These are phyloP conservation scores for Alternaria hordeiaustralica DNA, from an alignment of 2,329 filamentous ascomycete genomes.

Conservation along the genomic window DNA sequence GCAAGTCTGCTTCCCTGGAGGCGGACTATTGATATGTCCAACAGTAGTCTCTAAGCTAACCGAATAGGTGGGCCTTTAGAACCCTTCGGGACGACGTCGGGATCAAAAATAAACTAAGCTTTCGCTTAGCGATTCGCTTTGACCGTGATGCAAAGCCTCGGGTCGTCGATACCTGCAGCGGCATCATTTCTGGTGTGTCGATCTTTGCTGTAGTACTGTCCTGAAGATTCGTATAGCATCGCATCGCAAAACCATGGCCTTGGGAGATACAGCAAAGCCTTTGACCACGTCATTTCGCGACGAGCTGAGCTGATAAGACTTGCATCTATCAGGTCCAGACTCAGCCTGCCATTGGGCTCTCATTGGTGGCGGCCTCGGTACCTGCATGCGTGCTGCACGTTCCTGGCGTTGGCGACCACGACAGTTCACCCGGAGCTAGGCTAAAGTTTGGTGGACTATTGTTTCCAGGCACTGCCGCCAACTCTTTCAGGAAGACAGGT, in stretches of 20 bases:
- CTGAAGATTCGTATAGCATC: neutral
- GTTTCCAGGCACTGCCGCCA: constrained; percentile 5
- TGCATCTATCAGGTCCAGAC: neutral
- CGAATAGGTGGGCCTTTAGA: constrained; percentile 7
- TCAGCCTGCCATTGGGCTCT: neutral
- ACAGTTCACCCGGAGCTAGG: constrained; percentile 10
- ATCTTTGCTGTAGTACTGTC: neutral
- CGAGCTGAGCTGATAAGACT: neutral
- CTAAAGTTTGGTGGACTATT: constrained; percentile 12
- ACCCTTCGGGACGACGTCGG: constrained; percentile 1
- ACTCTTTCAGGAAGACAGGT: constrained; percentile 8
- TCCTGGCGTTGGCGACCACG: constrained; percentile 10
- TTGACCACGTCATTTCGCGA: neutral
- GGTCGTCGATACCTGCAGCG: neutral
- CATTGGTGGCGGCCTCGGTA: constrained; percentile 1
- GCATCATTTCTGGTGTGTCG: neutral
- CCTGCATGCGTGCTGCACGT: constrained; percentile 9
- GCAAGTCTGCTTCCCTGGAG: neutral
- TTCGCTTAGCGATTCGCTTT: constrained; percentile 11
- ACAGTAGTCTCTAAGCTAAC: constrained; percentile 14
- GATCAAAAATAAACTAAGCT: constrained; percentile 19
- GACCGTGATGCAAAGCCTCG: neutral
- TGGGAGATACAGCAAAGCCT: neutral
- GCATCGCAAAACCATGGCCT: neutral
- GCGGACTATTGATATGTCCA: constrained; percentile 20